phyloP scores from a whole-genome alignment of 345 rosid genomes.

The Fremontodendron californicum region DNA sequence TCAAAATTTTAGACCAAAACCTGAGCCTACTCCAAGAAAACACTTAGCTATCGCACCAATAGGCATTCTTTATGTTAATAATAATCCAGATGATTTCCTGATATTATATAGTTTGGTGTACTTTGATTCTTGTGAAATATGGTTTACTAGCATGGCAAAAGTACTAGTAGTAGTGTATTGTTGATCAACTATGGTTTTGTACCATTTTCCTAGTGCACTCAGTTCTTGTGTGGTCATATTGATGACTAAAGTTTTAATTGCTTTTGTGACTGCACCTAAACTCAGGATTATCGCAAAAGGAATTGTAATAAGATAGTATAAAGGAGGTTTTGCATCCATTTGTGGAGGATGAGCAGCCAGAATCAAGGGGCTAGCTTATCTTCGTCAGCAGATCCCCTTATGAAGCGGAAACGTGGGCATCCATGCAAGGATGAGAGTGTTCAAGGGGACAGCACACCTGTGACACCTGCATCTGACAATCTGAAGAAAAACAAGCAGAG shows the following conservation, averaged over 20 bases:
- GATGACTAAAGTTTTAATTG: background rate
- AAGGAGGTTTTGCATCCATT: background rate
- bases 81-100: background rate
- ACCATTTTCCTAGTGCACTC: background rate
- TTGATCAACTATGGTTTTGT: background rate
- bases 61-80: background rate
- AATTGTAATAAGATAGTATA: background rate
- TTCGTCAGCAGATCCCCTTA: background rate
- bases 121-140: background rate
- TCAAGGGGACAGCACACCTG: slow-evolving; percentile 7
- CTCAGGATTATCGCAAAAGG: background rate
- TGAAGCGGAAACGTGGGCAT: slow-evolving; percentile 12
- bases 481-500: slow-evolving; percentile 25
- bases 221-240: background rate
- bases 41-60: background rate
- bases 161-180: background rate
- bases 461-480: slow-evolving; percentile 22
- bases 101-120: background rate
- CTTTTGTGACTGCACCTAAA: background rate
- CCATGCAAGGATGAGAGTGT: slow-evolving; percentile 4
- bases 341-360: slow-evolving; percentile 8
- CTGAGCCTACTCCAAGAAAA: background rate
- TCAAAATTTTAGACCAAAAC: background rate
- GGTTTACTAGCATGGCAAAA: background rate
- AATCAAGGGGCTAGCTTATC: background rate